These are phyloP conservation scores for Amanita subjunquillea DNA, from an alignment of 768 basidiomycete genomes.

Conservation along the genomic window DNA sequence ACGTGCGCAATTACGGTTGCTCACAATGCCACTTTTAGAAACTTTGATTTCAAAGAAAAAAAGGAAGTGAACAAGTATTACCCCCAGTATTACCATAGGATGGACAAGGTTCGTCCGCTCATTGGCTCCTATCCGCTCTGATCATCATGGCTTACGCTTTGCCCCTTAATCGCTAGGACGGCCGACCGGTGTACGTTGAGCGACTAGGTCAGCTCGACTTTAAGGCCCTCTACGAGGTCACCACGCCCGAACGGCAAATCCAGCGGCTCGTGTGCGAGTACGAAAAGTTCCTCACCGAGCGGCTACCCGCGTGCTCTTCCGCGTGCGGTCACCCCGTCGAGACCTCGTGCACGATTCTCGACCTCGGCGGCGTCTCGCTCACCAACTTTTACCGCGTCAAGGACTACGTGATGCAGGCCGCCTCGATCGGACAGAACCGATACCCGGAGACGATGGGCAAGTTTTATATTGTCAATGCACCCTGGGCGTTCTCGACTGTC, in stretches of 20 bases:
- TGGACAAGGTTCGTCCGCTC: constrained; percentile 59
- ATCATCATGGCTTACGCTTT: background rate
- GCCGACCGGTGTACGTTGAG: constrained; percentile 93
- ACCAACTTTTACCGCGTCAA: constrained; percentile 84
- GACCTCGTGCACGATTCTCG: constrained; percentile 96
- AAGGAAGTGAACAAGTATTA: constrained; percentile 83
- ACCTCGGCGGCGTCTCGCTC: constrained; percentile 64
- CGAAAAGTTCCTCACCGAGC: constrained; percentile 75
- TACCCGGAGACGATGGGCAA: constrained; percentile 96
- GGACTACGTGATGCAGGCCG: constrained; percentile 75
- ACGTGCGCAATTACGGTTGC: constrained; percentile 2
- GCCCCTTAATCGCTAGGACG: constrained; percentile 47
- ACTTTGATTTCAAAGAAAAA: constrained; percentile 83
- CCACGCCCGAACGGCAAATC: constrained; percentile 81
- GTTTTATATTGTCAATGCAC: constrained; percentile 98
- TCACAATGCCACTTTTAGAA: constrained; percentile 28
- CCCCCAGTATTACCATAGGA: constrained; percentile 94
- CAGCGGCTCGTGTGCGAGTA: constrained; percentile 88
- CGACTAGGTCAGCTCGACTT: constrained; percentile 86
- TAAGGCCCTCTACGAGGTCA: constrained; percentile 67
- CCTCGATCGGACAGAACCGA: constrained; percentile 77
- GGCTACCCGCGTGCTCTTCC: constrained; percentile 69
- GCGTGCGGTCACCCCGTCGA: constrained; percentile 82
- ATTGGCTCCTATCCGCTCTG: background rate
- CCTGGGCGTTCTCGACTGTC: constrained; percentile 83